phyloP scores from a whole-genome alignment of 306 rosid species.

The Neltuma alba region DNA sequence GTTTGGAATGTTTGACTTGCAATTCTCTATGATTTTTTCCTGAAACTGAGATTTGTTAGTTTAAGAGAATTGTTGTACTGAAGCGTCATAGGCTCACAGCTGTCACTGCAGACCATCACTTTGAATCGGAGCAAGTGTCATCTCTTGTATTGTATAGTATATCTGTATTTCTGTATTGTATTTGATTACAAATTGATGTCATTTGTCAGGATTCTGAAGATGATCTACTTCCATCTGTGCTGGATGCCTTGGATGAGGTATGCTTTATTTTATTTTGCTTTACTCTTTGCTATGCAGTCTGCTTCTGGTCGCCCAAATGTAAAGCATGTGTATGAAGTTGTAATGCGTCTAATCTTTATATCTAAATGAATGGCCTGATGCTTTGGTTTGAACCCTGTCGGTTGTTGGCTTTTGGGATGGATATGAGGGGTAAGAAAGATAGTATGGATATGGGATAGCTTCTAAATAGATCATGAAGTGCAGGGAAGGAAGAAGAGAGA shows the following conservation, averaged over 20 bases:
- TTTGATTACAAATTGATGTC: conserved; percentile 35
- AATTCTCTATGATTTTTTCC: conserved; percentile 32
- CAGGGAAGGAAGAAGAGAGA: neutral
- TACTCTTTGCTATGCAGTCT: conserved; percentile 14
- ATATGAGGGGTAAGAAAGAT: neutral
- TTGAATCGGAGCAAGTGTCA: neutral
- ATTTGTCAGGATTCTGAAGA: conserved; percentile 86
- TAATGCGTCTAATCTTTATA: conserved; percentile 15
- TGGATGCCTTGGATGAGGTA: conserved; percentile 98
- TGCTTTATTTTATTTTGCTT: conserved; percentile 30
- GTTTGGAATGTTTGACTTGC: conserved; percentile 46
- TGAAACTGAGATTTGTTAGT: conserved; percentile 3
- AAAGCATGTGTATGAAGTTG: conserved; percentile 12
- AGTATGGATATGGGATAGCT: conserved; percentile 18
- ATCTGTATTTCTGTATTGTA: conserved; percentile 2
- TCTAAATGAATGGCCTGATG: conserved; percentile 9
- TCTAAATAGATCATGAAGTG: neutral
- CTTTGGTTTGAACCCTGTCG: neutral
- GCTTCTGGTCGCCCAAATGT: conserved; percentile 9
- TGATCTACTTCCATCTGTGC: conserved; percentile 88
- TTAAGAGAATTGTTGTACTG: conserved; percentile 25
- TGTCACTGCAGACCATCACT: conserved; percentile 5
- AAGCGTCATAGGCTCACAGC: conserved; percentile 3
- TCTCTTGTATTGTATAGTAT: conserved; percentile 11
- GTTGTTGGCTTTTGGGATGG: neutral